Percentiles rank a stretch among this genome's conserved stretches.
phyloP scores from a whole-genome alignment of 768 basidiomycete species.

The Flagelloscypha sp. region DNA sequence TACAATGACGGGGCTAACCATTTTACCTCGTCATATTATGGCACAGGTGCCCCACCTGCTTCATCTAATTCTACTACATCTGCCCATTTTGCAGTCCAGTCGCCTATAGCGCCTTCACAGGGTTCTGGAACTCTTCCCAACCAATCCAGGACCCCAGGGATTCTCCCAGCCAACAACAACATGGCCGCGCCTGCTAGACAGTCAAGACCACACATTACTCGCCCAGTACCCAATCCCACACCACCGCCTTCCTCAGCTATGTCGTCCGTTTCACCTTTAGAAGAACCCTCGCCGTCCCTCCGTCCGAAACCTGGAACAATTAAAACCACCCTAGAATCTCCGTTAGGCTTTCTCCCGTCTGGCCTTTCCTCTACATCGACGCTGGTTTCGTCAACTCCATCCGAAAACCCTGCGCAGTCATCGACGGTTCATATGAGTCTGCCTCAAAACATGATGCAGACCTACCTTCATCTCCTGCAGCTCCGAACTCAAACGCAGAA shows the following conservation, averaged over 20 bases:
- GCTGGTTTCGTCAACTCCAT: constrained; percentile 1
- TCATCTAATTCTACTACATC: constrained; percentile 21
- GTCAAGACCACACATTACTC: too few species aligned
- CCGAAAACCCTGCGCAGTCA: constrained; percentile 26
- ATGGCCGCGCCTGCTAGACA: too few species aligned
- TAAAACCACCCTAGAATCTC: neutral
- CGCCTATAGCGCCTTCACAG: constrained; percentile 14
- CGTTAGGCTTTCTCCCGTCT: too few species aligned
- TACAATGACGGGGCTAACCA: constrained; percentile 46
- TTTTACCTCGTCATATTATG: constrained; percentile 31
- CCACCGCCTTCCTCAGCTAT: constrained; percentile 15
- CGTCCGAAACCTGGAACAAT: constrained; percentile 7
- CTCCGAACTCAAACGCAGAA: constrained; percentile 63
- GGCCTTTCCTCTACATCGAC: neutral
- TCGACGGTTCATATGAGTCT: constrained; percentile 41
- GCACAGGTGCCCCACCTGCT: constrained; percentile 1
- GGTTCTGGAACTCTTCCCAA: too few species aligned
- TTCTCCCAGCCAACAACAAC: too few species aligned
- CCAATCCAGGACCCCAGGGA: too few species aligned
- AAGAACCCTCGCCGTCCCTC: constrained; percentile 9
- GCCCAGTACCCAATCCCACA: constrained; percentile 59
- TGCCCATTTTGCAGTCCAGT: constrained; percentile 22
- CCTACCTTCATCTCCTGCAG: constrained; percentile 54
- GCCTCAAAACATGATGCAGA: constrained; percentile 47
- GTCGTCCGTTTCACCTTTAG: constrained; percentile 7